These are phyloP conservation scores for Moringa oleifera DNA, from an alignment of 345 rosid genomes.

Conservation along the genomic window DNA sequence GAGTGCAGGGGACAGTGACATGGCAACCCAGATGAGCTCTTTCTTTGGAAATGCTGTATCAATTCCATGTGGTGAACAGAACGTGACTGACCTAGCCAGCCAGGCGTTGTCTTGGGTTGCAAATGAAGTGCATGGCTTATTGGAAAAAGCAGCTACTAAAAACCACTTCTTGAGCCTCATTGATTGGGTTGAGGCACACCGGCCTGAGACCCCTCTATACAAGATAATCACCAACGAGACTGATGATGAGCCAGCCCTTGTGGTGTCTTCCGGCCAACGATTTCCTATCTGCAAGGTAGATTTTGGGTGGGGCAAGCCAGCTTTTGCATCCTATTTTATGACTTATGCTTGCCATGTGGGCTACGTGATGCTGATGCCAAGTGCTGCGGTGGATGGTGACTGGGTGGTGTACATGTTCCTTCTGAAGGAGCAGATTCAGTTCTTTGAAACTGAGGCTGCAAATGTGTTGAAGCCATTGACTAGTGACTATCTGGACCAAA, in stretches of 20 bases:
- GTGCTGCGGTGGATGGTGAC: slow-evolving; percentile 33
- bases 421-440: slow-evolving; percentile 29
- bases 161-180: slow-evolving; percentile 70
- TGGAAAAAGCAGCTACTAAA: slow-evolving; percentile 29
- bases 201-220: slow-evolving; percentile 46
- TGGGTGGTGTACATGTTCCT: slow-evolving; percentile 54
- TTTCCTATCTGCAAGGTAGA: slow-evolving; percentile 46
- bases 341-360: slow-evolving; percentile 50
- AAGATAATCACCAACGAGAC: slow-evolving; percentile 41
- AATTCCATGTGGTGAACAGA: slow-evolving; percentile 44
- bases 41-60: slow-evolving; percentile 60
- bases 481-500: slow-evolving; percentile 27
- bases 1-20: slow-evolving; percentile 11
- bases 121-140: slow-evolving; percentile 39
- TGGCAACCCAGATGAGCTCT: slow-evolving; percentile 13
- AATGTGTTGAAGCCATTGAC: slow-evolving; percentile 37
- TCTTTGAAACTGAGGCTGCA: slow-evolving; percentile 34
- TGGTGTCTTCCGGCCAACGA: slow-evolving; percentile 67
- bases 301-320: slow-evolving; percentile 52
- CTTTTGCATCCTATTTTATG: slow-evolving; percentile 44
- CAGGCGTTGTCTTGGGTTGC: slow-evolving; percentile 54
- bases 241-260: slow-evolving; percentile 52
- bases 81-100: slow-evolving; percentile 27
- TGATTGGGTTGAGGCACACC: slow-evolving; percentile 71
- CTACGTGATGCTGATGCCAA: slow-evolving; percentile 60